Conservation (phyloP, 2,329 filamentous ascomycete genomes). For the Colletotrichum sp. region DNA sequence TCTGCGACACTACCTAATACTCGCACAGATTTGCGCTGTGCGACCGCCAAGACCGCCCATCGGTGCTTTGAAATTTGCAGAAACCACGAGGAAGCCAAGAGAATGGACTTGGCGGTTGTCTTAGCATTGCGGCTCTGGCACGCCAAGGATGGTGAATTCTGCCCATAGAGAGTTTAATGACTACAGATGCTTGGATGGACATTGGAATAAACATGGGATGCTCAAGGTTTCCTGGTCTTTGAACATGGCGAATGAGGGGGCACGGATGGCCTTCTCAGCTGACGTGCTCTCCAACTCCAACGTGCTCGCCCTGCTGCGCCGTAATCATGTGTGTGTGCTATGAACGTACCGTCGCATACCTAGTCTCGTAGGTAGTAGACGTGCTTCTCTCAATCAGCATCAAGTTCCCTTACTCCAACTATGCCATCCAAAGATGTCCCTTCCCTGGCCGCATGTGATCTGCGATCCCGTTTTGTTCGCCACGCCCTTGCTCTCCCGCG, state of each 20-base stretch:
- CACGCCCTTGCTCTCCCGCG: background rate
- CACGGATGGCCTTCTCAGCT: background rate
- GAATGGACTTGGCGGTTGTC: background rate
- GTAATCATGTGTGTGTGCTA: background rate
- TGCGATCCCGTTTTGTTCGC: background rate
- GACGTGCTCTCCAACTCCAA: background rate
- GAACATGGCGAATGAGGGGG: background rate
- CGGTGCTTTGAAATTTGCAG: background rate
- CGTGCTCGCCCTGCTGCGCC: background rate
- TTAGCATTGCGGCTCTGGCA: conserved; percentile 12
- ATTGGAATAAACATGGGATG: background rate
- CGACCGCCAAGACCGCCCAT: conserved; percentile 2
- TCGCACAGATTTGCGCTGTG: background rate
- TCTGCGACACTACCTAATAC: background rate
- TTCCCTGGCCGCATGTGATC: background rate
- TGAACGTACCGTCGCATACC: background rate
- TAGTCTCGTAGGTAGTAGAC: background rate
- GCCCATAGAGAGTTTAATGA: background rate
- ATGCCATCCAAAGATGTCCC: background rate
- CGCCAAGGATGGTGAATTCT: background rate
- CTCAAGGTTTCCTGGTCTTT: background rate
- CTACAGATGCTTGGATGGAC: background rate
- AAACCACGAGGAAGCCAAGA: background rate
- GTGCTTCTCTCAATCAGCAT: background rate
- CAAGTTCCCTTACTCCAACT: background rate